These are phyloP conservation scores for Suillus clintonianus DNA, from an alignment of 768 basidiomycete species.

Conservation along the genomic window DNA sequence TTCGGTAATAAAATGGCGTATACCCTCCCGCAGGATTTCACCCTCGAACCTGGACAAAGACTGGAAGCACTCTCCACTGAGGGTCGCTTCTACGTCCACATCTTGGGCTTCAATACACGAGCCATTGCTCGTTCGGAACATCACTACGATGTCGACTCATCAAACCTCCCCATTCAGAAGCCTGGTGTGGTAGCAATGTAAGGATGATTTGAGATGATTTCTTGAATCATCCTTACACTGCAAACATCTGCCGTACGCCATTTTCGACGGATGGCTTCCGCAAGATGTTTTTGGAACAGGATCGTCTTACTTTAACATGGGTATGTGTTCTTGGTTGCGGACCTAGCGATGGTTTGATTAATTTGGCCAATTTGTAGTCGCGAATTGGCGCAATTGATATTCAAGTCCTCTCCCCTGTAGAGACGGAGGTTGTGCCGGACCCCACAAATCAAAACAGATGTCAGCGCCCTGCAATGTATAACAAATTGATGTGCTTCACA, in stretches of 20 bases:
- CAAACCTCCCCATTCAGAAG: background rate
- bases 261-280: background rate
- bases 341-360: background rate
- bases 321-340: background rate
- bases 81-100: background rate
- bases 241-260: background rate
- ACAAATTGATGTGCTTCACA: no score
- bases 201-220: background rate
- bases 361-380: background rate
- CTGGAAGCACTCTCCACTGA: background rate
- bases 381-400: background rate
- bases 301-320: background rate
- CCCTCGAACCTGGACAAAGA: background rate
- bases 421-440: background rate
- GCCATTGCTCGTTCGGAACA: background rate
- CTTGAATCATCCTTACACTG: background rate
- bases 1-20: background rate
- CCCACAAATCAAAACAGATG: background rate
- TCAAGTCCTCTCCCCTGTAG: background rate
- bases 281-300: background rate
- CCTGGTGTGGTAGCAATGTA: background rate
- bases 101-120: background rate
- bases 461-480: no score
- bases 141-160: background rate
- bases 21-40: background rate